Evolutionary conservation across 192 early-diverging fungal species (phyloP).

Genomic region (Coemansia sp.): DNA sequence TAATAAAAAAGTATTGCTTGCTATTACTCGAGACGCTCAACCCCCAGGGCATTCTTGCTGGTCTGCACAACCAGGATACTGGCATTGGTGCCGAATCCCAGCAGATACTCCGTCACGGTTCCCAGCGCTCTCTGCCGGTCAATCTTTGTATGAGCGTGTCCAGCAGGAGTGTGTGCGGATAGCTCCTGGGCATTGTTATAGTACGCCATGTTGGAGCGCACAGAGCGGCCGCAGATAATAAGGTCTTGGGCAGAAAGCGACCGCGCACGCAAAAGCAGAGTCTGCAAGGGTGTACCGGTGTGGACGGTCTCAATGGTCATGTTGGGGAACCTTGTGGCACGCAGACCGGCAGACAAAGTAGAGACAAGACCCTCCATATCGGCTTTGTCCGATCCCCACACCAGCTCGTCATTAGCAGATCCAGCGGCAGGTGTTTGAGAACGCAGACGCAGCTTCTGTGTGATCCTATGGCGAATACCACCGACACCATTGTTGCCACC

Average conservation of each 20-base stretch:
- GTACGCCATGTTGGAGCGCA: conserved; percentile 18
- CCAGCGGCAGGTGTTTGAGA: conserved; percentile 4
- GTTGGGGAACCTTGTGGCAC: conserved; percentile 32
- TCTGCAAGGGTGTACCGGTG: conserved; percentile 40
- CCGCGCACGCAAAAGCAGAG: conserved; percentile 29
- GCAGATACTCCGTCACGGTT: conserved; percentile 31
- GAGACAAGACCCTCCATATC: conserved; percentile 1
- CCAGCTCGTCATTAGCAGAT: neutral
- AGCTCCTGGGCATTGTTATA: conserved; percentile 29
- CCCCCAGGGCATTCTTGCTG: conserved; percentile 6
- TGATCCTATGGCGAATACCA: conserved; percentile 19
- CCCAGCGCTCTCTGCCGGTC: conserved; percentile 43
- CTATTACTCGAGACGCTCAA: neutral
- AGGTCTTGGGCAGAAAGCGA: conserved; percentile 15
- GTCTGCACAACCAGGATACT: conserved; percentile 52
- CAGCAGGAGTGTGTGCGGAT: conserved; percentile 4
- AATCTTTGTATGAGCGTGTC: conserved; percentile 21
- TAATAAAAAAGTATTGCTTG: too few relatives aligned
- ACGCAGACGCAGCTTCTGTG: conserved; percentile 35
- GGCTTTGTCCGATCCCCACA: neutral
- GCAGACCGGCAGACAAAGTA: conserved; percentile 11
- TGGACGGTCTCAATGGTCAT: conserved; percentile 29
- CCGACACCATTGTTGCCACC: conserved; percentile 2
- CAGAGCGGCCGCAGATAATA: conserved; percentile 39
- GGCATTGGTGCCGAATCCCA: conserved; percentile 41